These are phyloP conservation scores for Arachnopeziza araneosa DNA, from an alignment of 2,329 filamentous ascomycete species.

Conservation along the genomic window DNA sequence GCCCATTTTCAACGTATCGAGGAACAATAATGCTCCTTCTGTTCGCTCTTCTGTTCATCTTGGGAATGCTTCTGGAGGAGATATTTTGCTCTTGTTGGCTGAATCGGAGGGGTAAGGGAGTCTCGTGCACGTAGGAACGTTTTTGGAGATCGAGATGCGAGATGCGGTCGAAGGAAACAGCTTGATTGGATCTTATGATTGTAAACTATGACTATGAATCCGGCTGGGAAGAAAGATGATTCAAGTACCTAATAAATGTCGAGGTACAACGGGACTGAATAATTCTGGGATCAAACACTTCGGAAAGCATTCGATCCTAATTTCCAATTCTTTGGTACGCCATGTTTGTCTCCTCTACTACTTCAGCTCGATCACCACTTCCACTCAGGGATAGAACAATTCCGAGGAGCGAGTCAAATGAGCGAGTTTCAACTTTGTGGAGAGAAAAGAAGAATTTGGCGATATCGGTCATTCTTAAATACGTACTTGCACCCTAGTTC, in stretches of 20 bases:
- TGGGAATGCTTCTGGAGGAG: neutral
- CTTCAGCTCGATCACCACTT: conserved; percentile 44
- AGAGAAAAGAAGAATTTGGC: conserved; percentile 32
- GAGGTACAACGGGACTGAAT: conserved; percentile 31
- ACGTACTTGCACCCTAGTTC: neutral
- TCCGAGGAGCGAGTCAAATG: conserved; percentile 47
- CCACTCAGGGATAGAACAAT: conserved; percentile 39
- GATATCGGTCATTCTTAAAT: neutral
- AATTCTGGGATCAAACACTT: conserved; percentile 20
- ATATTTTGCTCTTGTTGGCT: neutral
- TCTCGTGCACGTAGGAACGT: neutral
- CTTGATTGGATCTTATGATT: no score
- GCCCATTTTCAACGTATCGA: conserved; percentile 1
- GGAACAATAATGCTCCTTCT: conserved; percentile 2
- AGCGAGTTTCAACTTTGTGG: conserved; percentile 51
- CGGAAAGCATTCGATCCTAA: conserved; percentile 25
- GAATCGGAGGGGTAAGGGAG: neutral
- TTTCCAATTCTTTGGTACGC: conserved; percentile 32
- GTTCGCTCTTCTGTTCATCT: neutral
- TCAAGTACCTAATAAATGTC: conserved; percentile 15
- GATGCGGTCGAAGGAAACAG: no score
- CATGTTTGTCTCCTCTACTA: conserved; percentile 43
- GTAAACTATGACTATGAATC: neutral
- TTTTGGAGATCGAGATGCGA: neutral
- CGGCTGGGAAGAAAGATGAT: neutral